Conservation (phyloP, 164 flowering plant genomes). For the Annona squamosa region DNA sequence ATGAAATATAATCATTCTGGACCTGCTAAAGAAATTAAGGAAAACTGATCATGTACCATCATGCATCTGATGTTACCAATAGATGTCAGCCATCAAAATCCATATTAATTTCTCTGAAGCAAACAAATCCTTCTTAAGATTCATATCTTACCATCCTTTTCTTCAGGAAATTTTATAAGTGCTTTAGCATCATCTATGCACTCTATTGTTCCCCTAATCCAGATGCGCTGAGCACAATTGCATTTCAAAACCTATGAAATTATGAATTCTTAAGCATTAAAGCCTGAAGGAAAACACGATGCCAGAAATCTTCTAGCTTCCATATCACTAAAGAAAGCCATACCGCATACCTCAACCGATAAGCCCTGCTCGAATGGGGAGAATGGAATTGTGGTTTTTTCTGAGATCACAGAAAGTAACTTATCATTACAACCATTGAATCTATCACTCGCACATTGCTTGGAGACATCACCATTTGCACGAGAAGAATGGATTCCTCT, state of each 20-base stretch:
- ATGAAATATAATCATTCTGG: neutral
- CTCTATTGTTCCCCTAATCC: conserved; percentile 25
- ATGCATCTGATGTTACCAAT: neutral
- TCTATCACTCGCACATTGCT: conserved; percentile 9
- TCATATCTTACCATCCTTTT: conserved; percentile 10
- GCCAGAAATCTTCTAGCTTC: neutral
- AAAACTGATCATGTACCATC: neutral
- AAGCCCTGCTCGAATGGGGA: conserved; percentile 22
- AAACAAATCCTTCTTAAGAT: no score
- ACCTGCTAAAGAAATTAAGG: no score
- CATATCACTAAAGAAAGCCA: neutral
- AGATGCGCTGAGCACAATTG: conserved; percentile 15
- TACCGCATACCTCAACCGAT: conserved; percentile 26
- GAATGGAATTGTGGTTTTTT: conserved; percentile 21
- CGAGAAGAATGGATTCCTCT: neutral
- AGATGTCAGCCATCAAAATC: neutral
- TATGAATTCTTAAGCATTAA: conserved; percentile 1
- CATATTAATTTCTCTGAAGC: neutral
- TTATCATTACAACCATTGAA: conserved; percentile 1
- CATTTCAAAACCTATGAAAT: conserved; percentile 23
- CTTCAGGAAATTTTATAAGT: conserved; percentile 18
- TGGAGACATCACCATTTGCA: neutral
- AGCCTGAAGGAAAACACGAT: neutral
- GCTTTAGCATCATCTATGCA: conserved; percentile 18
- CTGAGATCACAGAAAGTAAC: conserved; percentile 12